These are phyloP conservation scores for Colletotrichum scovillei DNA, from an alignment of 2,329 filamentous ascomycete genomes.

Conservation along the genomic window DNA sequence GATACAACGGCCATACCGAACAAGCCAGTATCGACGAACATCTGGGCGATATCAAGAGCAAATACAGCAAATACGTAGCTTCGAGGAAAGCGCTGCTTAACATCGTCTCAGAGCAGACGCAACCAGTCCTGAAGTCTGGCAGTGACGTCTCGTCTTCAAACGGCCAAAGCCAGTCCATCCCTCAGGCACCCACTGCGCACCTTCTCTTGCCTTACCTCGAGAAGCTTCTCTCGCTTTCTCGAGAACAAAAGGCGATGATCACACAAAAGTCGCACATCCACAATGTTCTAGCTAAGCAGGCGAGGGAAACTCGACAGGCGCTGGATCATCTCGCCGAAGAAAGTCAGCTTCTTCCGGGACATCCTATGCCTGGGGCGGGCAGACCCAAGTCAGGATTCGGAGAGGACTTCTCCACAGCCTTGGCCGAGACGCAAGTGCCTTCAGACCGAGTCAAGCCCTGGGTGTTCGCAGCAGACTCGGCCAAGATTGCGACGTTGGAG, in stretches of 20 bases:
- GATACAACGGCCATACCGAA: conserved; percentile 32
- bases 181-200: conserved; percentile 47
- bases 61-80: conserved; percentile 65
- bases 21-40: conserved; percentile 50
- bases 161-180: conserved; percentile 29
- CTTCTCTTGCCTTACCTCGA: conserved; percentile 69
- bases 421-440: conserved; percentile 52
- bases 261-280: conserved; percentile 69
- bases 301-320: conserved; percentile 60
- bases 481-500: conserved; percentile 69
- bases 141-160: not conserved
- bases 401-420: conserved; percentile 52
- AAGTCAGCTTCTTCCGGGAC: conserved; percentile 68
- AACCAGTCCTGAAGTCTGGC: conserved; percentile 39
- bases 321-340: conserved; percentile 69
- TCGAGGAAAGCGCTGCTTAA: conserved; percentile 60
- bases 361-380: conserved; percentile 54
- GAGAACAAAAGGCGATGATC: conserved; percentile 67
- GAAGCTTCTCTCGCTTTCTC: conserved; percentile 62
- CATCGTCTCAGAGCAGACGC: conserved; percentile 48
- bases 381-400: conserved; percentile 54
- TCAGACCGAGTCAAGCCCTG: conserved; percentile 63
- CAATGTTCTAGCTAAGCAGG: conserved; percentile 59
- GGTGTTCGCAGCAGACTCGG: conserved; percentile 69
- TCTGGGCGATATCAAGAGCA: conserved; percentile 61